A percentile compares a stretch with the other conserved stretches of the same genome.
These are phyloP conservation scores for Gliomastix tumulicola DNA, from an alignment of 2,329 filamentous ascomycete genomes.

Conservation along the genomic window DNA sequence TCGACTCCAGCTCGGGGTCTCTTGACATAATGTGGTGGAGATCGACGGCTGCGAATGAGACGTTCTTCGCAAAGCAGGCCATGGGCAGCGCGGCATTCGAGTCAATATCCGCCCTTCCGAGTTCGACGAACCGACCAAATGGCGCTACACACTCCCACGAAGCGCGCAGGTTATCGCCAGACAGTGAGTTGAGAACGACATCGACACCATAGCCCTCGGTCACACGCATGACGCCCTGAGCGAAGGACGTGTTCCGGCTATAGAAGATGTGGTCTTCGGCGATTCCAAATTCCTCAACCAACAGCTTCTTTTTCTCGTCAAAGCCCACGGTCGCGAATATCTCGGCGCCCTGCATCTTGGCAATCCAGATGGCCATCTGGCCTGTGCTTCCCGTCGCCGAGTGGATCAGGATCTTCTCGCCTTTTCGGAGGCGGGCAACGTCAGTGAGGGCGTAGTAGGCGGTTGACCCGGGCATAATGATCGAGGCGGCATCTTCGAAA, in stretches of 20 bases:
- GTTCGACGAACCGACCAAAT: slow-evolving; percentile 25
- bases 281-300: slow-evolving; percentile 17
- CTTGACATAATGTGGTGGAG: not conserved
- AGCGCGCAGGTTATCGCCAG: slow-evolving; percentile 17
- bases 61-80: slow-evolving; percentile 9
- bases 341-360: slow-evolving; percentile 14
- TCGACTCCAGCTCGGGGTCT: slow-evolving; percentile 22
- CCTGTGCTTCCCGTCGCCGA: slow-evolving; percentile 22
- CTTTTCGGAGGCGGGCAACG: slow-evolving; percentile 15
- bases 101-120: slow-evolving; percentile 21
- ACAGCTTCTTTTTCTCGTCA: slow-evolving; percentile 17
- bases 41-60: slow-evolving; percentile 8
- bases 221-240: slow-evolving; percentile 12
- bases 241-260: slow-evolving; percentile 17
- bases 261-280: slow-evolving; percentile 20
- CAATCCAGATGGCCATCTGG: slow-evolving; percentile 20
- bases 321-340: slow-evolving; percentile 12
- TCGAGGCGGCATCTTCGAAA: slow-evolving; percentile 15
- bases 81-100: slow-evolving; percentile 6
- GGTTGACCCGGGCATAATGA: slow-evolving; percentile 1
- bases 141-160: slow-evolving; percentile 25
- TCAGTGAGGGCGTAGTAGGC: slow-evolving; percentile 2
- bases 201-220: slow-evolving; percentile 23
- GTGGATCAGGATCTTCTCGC: slow-evolving; percentile 20
- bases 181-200: slow-evolving; percentile 22